These are phyloP conservation scores for Polytrichum formosum DNA, from an alignment of 225 moss, liverwort and hornwort genomes.

Conservation along the genomic window DNA sequence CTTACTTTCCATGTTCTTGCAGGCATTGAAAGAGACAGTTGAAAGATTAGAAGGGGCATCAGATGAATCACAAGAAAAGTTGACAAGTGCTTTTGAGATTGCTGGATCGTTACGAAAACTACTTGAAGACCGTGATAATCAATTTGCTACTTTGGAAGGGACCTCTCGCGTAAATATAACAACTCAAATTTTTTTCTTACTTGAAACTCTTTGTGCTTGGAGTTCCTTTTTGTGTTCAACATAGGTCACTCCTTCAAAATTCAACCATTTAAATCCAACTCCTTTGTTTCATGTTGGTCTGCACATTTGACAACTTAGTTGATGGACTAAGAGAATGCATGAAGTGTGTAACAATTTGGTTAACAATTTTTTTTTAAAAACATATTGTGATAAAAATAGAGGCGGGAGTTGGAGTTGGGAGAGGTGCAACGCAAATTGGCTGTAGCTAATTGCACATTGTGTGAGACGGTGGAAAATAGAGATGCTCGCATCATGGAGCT, in stretches of 20 bases:
- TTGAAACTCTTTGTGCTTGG: no score
- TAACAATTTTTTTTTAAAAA: not conserved
- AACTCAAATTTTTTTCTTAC: no score
- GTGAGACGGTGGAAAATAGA: constrained; percentile 84
- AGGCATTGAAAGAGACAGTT: constrained; percentile 84
- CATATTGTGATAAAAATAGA: constrained; percentile 28
- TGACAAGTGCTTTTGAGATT: constrained; percentile 96
- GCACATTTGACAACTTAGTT: not conserved
- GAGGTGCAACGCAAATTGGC: constrained; percentile 90
- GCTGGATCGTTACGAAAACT: constrained; percentile 87
- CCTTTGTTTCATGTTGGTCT: not conserved
- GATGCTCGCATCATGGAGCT: constrained; percentile 76
- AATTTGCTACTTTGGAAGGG: constrained; percentile 87
- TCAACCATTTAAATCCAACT: not conserved
- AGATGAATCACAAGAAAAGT: constrained; percentile 95
- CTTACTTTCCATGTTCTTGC: not conserved
- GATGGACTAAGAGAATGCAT: no score
- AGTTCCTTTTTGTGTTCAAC: no score
- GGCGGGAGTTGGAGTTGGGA: constrained; percentile 79
- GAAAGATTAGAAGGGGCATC: constrained; percentile 89
- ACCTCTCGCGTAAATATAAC: constrained; percentile 47
- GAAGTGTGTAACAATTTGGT: no score
- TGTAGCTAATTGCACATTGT: constrained; percentile 74
- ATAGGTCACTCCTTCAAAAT: not conserved
- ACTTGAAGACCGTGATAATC: constrained; percentile 85